Conservation (phyloP, 108 stramenopile genomes). For the Nitzschia inconspicua region DNA sequence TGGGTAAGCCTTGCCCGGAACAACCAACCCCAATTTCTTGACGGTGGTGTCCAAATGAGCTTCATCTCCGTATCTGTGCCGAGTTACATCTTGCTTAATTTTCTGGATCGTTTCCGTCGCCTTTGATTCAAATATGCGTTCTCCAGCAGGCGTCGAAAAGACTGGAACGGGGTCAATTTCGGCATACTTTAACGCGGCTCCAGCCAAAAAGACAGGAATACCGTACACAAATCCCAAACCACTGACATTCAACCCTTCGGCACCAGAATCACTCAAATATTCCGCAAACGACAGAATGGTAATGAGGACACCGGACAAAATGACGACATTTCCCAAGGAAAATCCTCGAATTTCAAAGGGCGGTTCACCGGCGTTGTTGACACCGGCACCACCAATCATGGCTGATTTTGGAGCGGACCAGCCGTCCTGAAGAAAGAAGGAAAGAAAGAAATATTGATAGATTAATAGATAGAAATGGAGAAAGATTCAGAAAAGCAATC, state of each 20-base stretch:
- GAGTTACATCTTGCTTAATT: constrained; percentile 95
- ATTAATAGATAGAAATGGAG: background rate
- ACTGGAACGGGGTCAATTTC: constrained; percentile 93
- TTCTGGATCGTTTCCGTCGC: constrained; percentile 87
- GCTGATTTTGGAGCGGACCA: constrained; percentile 75
- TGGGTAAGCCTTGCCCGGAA: constrained; percentile 93
- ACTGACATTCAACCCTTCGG: constrained; percentile 79
- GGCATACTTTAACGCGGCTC: constrained; percentile 94
- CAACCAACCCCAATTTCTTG: constrained; percentile 90
- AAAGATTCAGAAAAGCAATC: background rate
- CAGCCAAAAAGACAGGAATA: constrained; percentile 92
- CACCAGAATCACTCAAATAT: constrained; percentile 82
- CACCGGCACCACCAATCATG: constrained; percentile 93
- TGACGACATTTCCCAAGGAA: constrained; percentile 91
- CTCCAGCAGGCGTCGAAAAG: constrained; percentile 46
- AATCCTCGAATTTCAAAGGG: constrained; percentile 98
- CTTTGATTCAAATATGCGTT: constrained; percentile 77
- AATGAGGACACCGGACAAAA: constrained; percentile 68
- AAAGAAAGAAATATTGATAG: background rate
- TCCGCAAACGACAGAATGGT: constrained; percentile 85
- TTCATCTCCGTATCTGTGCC: constrained; percentile 97
- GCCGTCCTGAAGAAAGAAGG: background rate
- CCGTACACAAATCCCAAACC: constrained; percentile 97
- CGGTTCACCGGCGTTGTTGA: constrained; percentile 93
- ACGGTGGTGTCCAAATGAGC: constrained; percentile 97